Percentiles rank a stretch among this genome's conserved stretches.
These are phyloP conservation scores for Viola pubescens DNA, from an alignment of 441 rosid species.

Conservation along the genomic window DNA sequence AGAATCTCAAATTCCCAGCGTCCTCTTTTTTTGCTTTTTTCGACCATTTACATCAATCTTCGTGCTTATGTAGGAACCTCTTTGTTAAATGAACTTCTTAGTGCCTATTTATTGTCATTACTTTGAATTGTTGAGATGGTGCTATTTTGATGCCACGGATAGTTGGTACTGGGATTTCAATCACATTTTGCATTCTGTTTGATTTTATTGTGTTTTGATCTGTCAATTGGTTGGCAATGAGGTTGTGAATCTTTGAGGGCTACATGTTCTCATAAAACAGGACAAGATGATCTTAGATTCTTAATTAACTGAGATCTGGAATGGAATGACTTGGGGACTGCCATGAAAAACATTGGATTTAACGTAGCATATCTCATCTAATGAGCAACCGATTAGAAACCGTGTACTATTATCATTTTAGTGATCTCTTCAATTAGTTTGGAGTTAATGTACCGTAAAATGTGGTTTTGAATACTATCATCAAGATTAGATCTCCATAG, in stretches of 20 bases:
- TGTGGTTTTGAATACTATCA: background rate
- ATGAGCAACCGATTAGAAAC: background rate
- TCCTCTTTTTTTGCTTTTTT: conserved; percentile 11
- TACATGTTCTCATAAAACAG: background rate
- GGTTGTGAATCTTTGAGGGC: background rate
- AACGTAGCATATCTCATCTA: background rate
- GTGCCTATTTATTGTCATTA: conserved; percentile 27
- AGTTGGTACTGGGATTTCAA: background rate
- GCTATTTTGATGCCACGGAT: background rate
- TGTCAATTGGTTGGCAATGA: background rate
- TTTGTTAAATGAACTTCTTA: conserved; percentile 21
- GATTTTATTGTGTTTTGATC: background rate
- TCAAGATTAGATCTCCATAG: background rate
- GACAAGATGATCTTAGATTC: background rate
- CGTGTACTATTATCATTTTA: background rate
- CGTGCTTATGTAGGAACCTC: conserved; percentile 27
- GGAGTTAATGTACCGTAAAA: background rate
- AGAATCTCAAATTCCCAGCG: conserved; percentile 27
- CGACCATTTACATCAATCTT: conserved; percentile 10
- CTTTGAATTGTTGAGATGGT: background rate
- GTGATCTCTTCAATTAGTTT: background rate
- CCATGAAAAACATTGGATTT: background rate
- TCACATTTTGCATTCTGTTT: background rate
- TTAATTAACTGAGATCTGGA: background rate
- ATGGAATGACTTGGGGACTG: background rate